These are phyloP conservation scores for Coffea eugenioides DNA, from an alignment of 257 asterid species.

Conservation along the genomic window DNA sequence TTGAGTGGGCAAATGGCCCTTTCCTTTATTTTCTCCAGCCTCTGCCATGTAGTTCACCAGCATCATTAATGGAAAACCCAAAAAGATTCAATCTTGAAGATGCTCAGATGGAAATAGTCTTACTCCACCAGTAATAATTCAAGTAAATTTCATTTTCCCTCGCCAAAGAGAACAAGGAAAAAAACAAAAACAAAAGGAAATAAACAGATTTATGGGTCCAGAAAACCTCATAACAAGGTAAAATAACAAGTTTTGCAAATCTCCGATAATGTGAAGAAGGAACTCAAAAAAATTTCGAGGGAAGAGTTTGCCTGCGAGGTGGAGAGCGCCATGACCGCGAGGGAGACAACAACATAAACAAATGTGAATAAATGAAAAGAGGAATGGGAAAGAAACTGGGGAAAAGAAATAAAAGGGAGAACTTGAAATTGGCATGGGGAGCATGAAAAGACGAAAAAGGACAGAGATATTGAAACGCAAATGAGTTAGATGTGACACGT, in stretches of 20 bases:
- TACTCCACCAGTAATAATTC: slow-evolving; percentile 3
- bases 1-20: slow-evolving; percentile 16
- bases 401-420: neutral
- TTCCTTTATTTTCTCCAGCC: slow-evolving; percentile 25
- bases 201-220: neutral
- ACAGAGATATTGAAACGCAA: slow-evolving; percentile 30
- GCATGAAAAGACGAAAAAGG: slow-evolving; percentile 40
- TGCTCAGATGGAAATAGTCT: neutral
- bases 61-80: neutral
- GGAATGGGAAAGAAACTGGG: neutral
- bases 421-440: neutral
- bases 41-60: slow-evolving; percentile 31
- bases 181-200: neutral
- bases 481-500: slow-evolving; percentile 42
- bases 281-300: neutral
- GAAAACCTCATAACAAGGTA: neutral
- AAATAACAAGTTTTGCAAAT: neutral
- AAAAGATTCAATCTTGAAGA: slow-evolving; percentile 4
- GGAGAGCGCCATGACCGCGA: neutral
- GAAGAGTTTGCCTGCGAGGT: neutral
- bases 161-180: neutral
- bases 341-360: neutral
- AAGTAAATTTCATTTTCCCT: slow-evolving; percentile 23
- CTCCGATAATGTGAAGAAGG: neutral
- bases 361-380: neutral